These are phyloP conservation scores for Stylosanthes scabra DNA, from an alignment of 331 rosid genomes.

Conservation along the genomic window DNA sequence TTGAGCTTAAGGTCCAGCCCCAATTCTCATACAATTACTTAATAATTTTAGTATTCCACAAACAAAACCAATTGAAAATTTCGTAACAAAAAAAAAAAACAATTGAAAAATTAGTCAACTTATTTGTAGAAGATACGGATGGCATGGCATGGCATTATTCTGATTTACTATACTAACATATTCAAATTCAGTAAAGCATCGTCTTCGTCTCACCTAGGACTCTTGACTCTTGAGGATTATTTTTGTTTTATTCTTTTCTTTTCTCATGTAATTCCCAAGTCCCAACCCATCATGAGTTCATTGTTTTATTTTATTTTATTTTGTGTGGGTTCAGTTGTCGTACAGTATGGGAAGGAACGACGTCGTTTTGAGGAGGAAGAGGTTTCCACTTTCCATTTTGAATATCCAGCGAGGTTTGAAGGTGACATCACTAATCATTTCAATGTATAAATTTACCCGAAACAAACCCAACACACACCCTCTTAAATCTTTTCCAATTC, in stretches of 20 bases:
- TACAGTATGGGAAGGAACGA: no score
- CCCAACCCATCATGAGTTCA: neutral
- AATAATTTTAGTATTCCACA: no score
- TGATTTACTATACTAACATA: no score
- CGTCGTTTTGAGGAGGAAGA: constrained; percentile 32
- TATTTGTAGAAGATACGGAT: no score
- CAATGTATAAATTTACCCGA: constrained; percentile 2
- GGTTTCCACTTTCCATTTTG: neutral
- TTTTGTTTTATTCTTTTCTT: constrained; percentile 5
- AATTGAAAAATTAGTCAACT: no score
- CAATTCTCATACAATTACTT: no score
- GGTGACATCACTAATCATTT: constrained; percentile 38
- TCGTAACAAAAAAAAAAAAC: no score
- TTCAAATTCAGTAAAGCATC: neutral
- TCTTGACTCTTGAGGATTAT: neutral
- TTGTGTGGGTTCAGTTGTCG: neutral
- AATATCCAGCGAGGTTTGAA: constrained; percentile 1
- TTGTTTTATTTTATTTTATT: no score
- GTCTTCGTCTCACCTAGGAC: neutral
- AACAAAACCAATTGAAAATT: no score
- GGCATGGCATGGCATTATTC: no score
- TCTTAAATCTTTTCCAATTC: no score
- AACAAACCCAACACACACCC: neutral
- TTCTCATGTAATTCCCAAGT: neutral
- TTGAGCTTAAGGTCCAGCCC: no score